Percentiles rank a stretch among this genome's conserved stretches.
Conservation (phyloP, 768 basidiomycete species). For the Chalciporus piperatus region DNA sequence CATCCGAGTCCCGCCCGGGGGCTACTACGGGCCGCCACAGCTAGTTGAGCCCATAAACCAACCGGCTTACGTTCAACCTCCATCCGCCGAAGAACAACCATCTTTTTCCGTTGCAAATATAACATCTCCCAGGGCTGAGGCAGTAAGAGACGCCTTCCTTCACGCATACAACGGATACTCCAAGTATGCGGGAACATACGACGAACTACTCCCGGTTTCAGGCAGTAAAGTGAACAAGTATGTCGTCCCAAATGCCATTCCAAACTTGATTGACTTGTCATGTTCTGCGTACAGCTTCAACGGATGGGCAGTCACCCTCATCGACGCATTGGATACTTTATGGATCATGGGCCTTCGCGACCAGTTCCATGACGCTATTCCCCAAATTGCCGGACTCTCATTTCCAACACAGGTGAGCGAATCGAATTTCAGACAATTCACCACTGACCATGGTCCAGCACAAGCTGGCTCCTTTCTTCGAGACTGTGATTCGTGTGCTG, state of each 20-base stretch:
- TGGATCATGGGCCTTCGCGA: constrained; percentile 74
- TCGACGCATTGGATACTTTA: constrained; percentile 81
- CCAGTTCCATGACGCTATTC: constrained; percentile 60
- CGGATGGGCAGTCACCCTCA: constrained; percentile 63
- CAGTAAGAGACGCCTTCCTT: constrained; percentile 52
- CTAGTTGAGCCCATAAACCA: background rate
- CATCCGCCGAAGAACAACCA: background rate
- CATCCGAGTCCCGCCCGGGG: background rate
- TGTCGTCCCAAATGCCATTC: background rate
- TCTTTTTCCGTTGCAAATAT: background rate
- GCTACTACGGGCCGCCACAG: background rate
- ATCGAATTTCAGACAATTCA: background rate
- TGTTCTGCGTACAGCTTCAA: constrained; percentile 38
- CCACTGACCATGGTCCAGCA: constrained; percentile 16
- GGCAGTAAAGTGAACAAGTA: constrained; percentile 51
- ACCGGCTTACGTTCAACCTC: constrained; percentile 1
- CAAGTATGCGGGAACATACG: constrained; percentile 46
- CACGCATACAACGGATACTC: constrained; percentile 57
- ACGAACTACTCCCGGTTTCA: constrained; percentile 49
- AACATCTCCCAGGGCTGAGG: constrained; percentile 43
- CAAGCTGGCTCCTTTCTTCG: constrained; percentile 54
- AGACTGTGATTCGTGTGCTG: constrained; percentile 76
- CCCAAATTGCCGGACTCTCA: constrained; percentile 43
- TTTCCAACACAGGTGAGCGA: constrained; percentile 37
- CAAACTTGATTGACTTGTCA: background rate